A percentile compares a stretch with the other conserved stretches of the same genome.
phyloP scores from a whole-genome alignment of 2,329 filamentous ascomycete genomes.

The Ophiostoma montium region DNA sequence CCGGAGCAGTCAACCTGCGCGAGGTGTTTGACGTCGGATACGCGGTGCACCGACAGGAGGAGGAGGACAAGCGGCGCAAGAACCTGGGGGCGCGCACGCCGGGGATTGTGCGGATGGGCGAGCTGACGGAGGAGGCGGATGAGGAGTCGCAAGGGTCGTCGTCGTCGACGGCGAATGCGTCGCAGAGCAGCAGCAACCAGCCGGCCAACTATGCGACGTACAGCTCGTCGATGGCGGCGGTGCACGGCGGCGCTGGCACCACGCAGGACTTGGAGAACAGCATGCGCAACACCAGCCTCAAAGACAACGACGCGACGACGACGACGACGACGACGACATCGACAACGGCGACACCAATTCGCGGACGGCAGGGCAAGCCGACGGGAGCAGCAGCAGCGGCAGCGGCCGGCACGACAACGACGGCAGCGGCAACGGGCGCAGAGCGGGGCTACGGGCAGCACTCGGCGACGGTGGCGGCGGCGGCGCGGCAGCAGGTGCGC shows the following conservation, averaged over 20 bases:
- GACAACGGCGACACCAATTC: constrained; percentile 36
- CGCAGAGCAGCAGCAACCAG: constrained; percentile 6
- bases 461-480: constrained; percentile 67
- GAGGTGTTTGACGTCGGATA: constrained; percentile 99
- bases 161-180: constrained; percentile 21
- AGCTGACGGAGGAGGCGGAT: constrained; percentile 52
- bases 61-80: constrained; percentile 84
- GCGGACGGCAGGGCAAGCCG: constrained; percentile 36
- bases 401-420: constrained; percentile 12
- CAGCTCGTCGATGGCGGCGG: constrained; percentile 26
- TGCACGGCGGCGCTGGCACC: constrained; percentile 34
- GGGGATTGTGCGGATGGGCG: constrained; percentile 36
- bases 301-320: constrained; percentile 21
- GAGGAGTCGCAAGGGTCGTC: constrained; percentile 40
- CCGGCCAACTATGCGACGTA: constrained; percentile 5
- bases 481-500: constrained; percentile 65
- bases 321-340: constrained; percentile 17
- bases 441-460: constrained; percentile 78
- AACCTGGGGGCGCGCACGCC: constrained; percentile 61
- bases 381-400: constrained; percentile 12
- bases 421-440: constrained; percentile 17
- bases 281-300: constrained; percentile 69
- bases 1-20: constrained; percentile 84
- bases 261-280: constrained; percentile 71
- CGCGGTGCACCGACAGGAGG: constrained; percentile 89